These are phyloP conservation scores for Hibiscus syriacus DNA, from an alignment of 345 rosid genomes.

Conservation along the genomic window DNA sequence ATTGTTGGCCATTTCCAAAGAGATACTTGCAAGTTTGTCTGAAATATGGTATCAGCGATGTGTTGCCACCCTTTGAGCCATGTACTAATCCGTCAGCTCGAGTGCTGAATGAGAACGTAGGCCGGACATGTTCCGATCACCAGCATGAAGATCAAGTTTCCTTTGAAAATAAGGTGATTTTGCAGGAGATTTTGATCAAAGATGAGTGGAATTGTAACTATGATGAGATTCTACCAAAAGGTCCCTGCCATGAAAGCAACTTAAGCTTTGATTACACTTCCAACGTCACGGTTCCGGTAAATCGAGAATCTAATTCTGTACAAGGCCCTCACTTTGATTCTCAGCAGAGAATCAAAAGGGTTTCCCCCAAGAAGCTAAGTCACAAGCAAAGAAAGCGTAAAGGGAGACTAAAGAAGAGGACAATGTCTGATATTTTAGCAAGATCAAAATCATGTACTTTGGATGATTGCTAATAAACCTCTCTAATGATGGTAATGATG, in stretches of 20 bases:
- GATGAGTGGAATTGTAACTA: not conserved
- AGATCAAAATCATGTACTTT: not conserved
- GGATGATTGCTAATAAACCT: not conserved
- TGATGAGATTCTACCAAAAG: not conserved
- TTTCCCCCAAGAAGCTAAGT: not conserved
- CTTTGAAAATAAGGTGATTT: conserved; percentile 2
- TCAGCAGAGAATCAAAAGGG: not conserved
- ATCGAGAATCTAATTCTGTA: not conserved
- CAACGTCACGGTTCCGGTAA: not conserved
- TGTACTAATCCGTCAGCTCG: not conserved
- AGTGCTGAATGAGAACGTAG: not conserved
- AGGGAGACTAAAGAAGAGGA: not conserved
- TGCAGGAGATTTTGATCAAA: not conserved
- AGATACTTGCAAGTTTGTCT: not conserved
- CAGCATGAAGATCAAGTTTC: conserved; percentile 1
- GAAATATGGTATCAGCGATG: not conserved
- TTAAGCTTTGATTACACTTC: not conserved
- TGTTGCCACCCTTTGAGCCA: conserved; percentile 2
- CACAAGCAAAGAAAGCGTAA: not conserved
- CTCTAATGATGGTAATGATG: not conserved
- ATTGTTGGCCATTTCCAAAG: conserved; percentile 6
- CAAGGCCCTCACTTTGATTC: not conserved
- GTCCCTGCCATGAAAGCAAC: conserved; percentile 4
- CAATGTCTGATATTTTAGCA: not conserved
- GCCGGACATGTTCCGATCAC: not conserved